Evolutionary conservation across 352 stramenopile species (phyloP).

Genomic region (Phytophthora meadii): DNA sequence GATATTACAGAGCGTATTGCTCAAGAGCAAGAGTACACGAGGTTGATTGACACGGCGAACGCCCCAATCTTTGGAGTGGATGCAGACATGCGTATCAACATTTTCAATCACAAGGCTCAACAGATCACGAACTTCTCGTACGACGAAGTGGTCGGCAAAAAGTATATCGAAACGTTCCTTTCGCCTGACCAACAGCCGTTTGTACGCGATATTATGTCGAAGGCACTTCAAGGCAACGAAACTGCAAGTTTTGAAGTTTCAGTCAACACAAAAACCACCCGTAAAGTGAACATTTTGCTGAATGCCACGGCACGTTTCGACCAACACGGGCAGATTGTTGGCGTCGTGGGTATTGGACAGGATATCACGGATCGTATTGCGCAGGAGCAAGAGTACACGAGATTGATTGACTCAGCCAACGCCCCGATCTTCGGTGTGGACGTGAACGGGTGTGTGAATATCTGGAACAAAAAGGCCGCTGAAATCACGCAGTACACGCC

Average conservation of each 20-base stretch:
- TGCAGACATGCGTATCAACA: slow-evolving; percentile 51
- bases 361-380: slow-evolving; percentile 64
- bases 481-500: slow-evolving; percentile 56
- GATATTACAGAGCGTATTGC: slow-evolving; percentile 74
- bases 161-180: slow-evolving; percentile 13
- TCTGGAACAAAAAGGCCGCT: slow-evolving; percentile 62
- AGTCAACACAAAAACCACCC: slow-evolving; percentile 44
- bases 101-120: slow-evolving; percentile 59
- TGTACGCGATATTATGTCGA: slow-evolving; percentile 6
- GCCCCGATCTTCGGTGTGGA: slow-evolving; percentile 74
- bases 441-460: slow-evolving; percentile 54
- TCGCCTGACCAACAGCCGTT: slow-evolving; percentile 8
- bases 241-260: slow-evolving; percentile 68
- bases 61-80: slow-evolving; percentile 90
- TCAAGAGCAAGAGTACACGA: slow-evolving; percentile 54
- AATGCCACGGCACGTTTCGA: slow-evolving; percentile 58
- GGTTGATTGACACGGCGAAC: slow-evolving; percentile 77
- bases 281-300: slow-evolving; percentile 50
- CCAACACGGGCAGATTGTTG: slow-evolving; percentile 51
- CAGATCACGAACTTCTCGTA: slow-evolving; percentile 80
- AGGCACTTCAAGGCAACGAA: slow-evolving; percentile 49
- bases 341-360: slow-evolving; percentile 63
- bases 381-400: slow-evolving; percentile 69
- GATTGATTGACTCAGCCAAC: slow-evolving; percentile 72
- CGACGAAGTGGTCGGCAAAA: slow-evolving; percentile 56